Evolutionary conservation across 768 basidiomycete species (phyloP).

Genomic region (Trametopsis cervina): DNA sequence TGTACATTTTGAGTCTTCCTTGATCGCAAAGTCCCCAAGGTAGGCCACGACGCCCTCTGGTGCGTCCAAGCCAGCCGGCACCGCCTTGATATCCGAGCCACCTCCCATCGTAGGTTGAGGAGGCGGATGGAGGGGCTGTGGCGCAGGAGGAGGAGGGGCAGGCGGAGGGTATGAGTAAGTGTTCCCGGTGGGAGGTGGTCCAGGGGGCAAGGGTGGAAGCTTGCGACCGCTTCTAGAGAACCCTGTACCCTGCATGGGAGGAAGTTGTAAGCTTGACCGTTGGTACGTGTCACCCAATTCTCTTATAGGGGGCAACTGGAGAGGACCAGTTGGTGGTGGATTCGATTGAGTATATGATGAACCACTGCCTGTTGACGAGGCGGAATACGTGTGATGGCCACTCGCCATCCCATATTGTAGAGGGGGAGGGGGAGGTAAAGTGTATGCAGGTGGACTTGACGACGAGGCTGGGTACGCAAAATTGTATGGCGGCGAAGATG

Average conservation of each 20-base stretch:
- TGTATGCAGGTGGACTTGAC: neutral
- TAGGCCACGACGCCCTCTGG: constrained; percentile 35
- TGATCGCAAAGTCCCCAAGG: constrained; percentile 33
- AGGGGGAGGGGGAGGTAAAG: neutral
- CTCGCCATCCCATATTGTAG: neutral
- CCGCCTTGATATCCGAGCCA: neutral
- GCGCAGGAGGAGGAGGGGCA: constrained; percentile 6
- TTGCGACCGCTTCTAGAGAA: neutral
- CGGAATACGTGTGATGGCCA: neutral
- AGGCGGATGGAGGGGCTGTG: constrained; percentile 1
- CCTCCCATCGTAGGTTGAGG: neutral
- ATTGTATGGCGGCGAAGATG: neutral
- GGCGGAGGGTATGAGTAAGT: constrained; percentile 12
- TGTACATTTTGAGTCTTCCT: constrained; percentile 47
- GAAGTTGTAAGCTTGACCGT: constrained; percentile 4
- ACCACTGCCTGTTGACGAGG: neutral
- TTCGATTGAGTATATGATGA: too few relatives aligned
- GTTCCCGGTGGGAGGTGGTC: neutral
- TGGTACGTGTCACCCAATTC: constrained; percentile 1
- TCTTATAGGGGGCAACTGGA: constrained; percentile 10
- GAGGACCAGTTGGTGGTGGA: neutral
- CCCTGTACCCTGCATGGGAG: constrained; percentile 7
- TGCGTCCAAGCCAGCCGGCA: constrained; percentile 14
- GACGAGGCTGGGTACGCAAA: neutral
- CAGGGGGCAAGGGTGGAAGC: constrained; percentile 8